Percentiles rank a stretch among this genome's conserved stretches.
phyloP scores from a whole-genome alignment of 768 basidiomycete genomes.

The Hydnum rufescens region DNA sequence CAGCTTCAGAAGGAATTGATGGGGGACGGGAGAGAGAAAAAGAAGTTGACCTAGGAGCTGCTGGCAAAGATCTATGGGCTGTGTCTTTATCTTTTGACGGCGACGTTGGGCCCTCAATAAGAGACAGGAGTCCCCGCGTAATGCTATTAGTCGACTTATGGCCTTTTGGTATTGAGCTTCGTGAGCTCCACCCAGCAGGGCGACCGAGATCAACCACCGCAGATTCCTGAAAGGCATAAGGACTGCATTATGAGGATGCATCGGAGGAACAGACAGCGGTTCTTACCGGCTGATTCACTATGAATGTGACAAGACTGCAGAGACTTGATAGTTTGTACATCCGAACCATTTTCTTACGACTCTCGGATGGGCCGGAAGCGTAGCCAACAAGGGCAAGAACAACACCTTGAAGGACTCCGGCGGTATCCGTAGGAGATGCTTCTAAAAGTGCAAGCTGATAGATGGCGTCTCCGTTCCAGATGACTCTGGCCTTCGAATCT shows the following conservation, averaged over 20 bases:
- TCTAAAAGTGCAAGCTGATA: constrained; percentile 64
- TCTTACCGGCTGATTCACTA: constrained; percentile 41
- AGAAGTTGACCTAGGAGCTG: background rate
- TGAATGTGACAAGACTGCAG: constrained; percentile 56
- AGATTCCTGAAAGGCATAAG: constrained; percentile 4
- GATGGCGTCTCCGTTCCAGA: constrained; percentile 67
- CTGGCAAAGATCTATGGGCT: background rate
- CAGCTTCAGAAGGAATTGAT: constrained; percentile 15
- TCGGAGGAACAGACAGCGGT: background rate
- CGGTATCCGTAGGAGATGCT: constrained; percentile 25
- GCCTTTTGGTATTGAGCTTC: background rate
- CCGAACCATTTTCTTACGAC: constrained; percentile 42
- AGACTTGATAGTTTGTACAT: constrained; percentile 75
- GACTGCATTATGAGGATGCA: background rate
- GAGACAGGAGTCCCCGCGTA: background rate
- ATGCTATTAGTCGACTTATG: background rate
- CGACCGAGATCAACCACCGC: background rate
- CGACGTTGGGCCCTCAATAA: background rate
- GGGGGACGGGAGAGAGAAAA: constrained; percentile 7
- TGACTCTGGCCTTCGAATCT: constrained; percentile 42
- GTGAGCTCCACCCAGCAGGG: constrained; percentile 6
- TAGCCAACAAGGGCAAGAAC: constrained; percentile 50
- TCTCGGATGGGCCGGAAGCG: constrained; percentile 26
- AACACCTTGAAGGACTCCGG: constrained; percentile 44
- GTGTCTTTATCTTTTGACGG: background rate